Evolutionary conservation across 371 early-diverging fungal genomes (phyloP), one percentile per base, ranked within the genome.

Genomic region (Mucor irregularis): DNA sequence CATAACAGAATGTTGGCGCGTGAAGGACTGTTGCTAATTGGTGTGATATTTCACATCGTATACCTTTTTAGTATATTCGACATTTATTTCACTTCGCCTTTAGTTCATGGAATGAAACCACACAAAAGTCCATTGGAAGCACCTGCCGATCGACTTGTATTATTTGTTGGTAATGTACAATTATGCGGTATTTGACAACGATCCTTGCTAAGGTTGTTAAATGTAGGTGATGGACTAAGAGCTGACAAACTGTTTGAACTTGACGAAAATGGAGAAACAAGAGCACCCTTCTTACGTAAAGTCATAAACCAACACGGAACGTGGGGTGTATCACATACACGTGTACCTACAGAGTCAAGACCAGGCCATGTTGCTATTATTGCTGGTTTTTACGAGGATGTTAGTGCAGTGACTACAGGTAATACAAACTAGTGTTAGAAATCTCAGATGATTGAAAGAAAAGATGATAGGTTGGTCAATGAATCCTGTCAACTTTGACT

Each of bases 311-410:
- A 75, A 5, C 58, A 83, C 38, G 96, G 92, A 11, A 75, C 87
- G 3, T 95, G 91, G 91, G 98, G 98, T 21, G 87, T 96, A 5
- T 94, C 94, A 34, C 95, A 96, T 65, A 96, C 96, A 2, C 88
- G 93, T 29, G 96, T 96, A n/a, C 98, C 98, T 13, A 97, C 98
- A 17, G 98, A 97, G 76, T 92, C 94, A 31, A 82, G 98, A n/a
- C 98, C 98, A 26, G 97, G 98, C 1, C 98, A 97, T 64, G 96
- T 97, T 4, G 96, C 98, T 21, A 82, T 96, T 30, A 94, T 97
- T 71, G 96, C 95, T 28, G 98, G 98, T 1, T 94, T 97, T 66
- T 96, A 96, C 72, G 98, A 97, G 67, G 98, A 97, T 75, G 95
- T 95, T 30, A 92, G 93, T 70, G 96, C 98, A 9, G 96, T 97